Percentiles rank a stretch among this genome's conserved stretches.
Conservation (phyloP, 495 filamentous ascomycete genomes). For the Cudoniella acicularis region DNA sequence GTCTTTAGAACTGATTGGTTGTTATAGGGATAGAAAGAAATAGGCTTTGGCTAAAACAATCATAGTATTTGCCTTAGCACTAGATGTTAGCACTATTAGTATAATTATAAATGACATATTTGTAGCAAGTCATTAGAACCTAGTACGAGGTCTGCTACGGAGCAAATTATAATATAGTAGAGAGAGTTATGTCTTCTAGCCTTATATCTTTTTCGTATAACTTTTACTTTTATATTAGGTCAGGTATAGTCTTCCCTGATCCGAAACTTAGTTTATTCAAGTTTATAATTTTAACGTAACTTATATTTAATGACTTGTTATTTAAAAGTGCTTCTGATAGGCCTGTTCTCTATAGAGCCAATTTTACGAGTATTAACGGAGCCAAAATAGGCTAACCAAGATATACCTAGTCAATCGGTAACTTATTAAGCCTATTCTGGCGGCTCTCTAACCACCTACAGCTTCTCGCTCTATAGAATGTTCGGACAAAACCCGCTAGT, state of each 20-base stretch:
- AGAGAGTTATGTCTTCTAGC: background rate
- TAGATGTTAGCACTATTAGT: constrained; percentile 4
- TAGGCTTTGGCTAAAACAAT: constrained; percentile 4
- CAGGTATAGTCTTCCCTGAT: background rate
- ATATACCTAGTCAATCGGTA: background rate
- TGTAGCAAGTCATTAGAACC: background rate
- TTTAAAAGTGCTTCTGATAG: background rate
- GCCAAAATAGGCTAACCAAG: background rate
- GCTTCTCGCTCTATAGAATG: background rate
- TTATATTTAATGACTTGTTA: background rate
- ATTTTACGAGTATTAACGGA: background rate
- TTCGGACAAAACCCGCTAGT: no score
- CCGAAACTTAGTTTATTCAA: background rate
- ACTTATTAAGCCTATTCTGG: background rate
- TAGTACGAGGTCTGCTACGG: background rate
- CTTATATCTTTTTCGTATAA: background rate
- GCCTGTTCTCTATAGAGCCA: background rate
- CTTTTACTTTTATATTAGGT: background rate
- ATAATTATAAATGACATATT: constrained; percentile 3
- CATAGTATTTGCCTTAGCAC: constrained; percentile 1
- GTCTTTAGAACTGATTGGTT: constrained; percentile 3
- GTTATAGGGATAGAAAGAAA: constrained; percentile 3
- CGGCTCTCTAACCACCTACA: background rate
- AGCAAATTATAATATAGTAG: constrained; percentile 5
- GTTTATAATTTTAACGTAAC: background rate